These are phyloP conservation scores for Podospora bellae-mahoneyi DNA, from an alignment of 495 filamentous ascomycete genomes.

Conservation along the genomic window DNA sequence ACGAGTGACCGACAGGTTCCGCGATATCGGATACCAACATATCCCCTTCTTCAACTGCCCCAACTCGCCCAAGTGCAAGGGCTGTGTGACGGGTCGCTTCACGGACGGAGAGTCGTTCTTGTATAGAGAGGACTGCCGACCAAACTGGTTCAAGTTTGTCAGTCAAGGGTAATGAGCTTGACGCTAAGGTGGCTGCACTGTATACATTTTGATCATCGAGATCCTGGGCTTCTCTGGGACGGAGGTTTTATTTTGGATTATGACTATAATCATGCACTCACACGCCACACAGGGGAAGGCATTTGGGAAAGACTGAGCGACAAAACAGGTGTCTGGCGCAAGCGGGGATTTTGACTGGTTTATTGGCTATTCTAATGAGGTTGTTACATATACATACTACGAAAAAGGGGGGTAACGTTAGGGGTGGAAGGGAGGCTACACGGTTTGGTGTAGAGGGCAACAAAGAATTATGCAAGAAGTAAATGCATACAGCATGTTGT, in stretches of 20 bases:
- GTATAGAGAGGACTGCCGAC: constrained; percentile 88
- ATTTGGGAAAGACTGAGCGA: constrained; percentile 7
- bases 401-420: not conserved
- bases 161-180: constrained; percentile 36
- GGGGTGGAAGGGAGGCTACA: not conserved
- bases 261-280: not conserved
- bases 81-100: constrained; percentile 79
- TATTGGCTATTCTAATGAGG: constrained; percentile 13
- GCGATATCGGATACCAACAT: constrained; percentile 97
- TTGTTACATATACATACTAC: constrained; percentile 13
- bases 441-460: not conserved
- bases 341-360: constrained; percentile 6
- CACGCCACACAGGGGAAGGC: not conserved
- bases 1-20: constrained; percentile 66
- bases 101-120: constrained; percentile 84
- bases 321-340: constrained; percentile 16
- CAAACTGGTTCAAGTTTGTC: constrained; percentile 94
- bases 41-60: constrained; percentile 99
- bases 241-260: not conserved
- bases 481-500: not conserved
- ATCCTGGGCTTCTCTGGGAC: not conserved
- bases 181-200: not conserved
- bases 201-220: not conserved
- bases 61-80: constrained; percentile 89
- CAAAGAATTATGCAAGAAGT: not conserved